Conservation (phyloP, 2,329 filamentous ascomycete genomes). For the Clonostachys solani region DNA sequence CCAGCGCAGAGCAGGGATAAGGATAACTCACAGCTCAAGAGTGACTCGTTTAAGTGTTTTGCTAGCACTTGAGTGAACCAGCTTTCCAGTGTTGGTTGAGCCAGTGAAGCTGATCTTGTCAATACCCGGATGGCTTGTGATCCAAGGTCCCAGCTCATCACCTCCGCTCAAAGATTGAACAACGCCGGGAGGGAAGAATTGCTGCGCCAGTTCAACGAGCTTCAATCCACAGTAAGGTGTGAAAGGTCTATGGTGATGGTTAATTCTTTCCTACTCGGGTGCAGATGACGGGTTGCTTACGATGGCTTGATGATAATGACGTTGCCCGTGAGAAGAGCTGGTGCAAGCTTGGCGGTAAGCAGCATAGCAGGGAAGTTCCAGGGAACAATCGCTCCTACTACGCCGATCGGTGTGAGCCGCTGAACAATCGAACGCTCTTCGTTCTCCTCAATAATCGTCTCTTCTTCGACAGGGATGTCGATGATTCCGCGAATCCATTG, state of each 20-base stretch:
- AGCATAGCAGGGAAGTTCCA: slow-evolving; percentile 56
- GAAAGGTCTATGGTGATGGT: slow-evolving; percentile 26
- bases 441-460: slow-evolving; percentile 19
- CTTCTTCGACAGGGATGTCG: slow-evolving; percentile 12
- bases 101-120: slow-evolving; percentile 62
- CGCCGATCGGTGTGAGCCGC: slow-evolving; percentile 39
- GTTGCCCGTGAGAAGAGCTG: slow-evolving; percentile 53
- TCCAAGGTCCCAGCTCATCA: slow-evolving; percentile 51
- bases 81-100: slow-evolving; percentile 53
- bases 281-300: background rate
- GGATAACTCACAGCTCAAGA: slow-evolving; percentile 1
- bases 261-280: too few relatives aligned
- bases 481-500: slow-evolving; percentile 18
- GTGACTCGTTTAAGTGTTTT: slow-evolving; percentile 3
- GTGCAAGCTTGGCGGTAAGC: slow-evolving; percentile 47
- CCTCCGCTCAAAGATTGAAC: slow-evolving; percentile 57
- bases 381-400: slow-evolving; percentile 51
- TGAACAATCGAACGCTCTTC: slow-evolving; percentile 8
- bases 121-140: slow-evolving; percentile 51
- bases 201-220: slow-evolving; percentile 51
- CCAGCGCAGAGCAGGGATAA: too few relatives aligned
- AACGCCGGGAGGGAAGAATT: slow-evolving; percentile 51
- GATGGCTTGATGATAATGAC: slow-evolving; percentile 53
- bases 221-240: slow-evolving; percentile 57
- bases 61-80: slow-evolving; percentile 26